Percentiles rank a stretch among this genome's conserved stretches.
phyloP scores from a whole-genome alignment of 257 asterid species.

The Lycium barbarum region DNA sequence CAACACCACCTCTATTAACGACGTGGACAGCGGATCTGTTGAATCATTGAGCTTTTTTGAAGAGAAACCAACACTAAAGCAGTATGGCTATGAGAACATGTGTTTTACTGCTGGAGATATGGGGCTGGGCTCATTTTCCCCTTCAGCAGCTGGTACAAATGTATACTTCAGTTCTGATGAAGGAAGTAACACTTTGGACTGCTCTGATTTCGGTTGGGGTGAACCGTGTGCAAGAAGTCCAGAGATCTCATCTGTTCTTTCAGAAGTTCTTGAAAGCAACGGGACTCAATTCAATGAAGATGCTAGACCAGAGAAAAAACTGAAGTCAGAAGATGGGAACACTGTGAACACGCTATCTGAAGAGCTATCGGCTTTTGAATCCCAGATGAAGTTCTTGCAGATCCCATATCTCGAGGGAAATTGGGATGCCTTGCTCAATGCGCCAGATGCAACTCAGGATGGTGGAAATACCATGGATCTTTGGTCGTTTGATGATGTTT shows the following conservation, averaged over 20 bases:
- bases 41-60: conserved; percentile 54
- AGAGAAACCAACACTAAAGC: conserved; percentile 69
- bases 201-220: conserved; percentile 82
- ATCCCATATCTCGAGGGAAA: conserved; percentile 66
- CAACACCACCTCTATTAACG: conserved; percentile 17
- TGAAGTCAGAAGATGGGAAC: conserved; percentile 46
- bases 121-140: conserved; percentile 48
- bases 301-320: conserved; percentile 59
- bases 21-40: conserved; percentile 35
- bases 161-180: conserved; percentile 76
- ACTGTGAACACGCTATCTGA: conserved; percentile 47
- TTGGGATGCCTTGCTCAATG: conserved; percentile 80
- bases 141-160: conserved; percentile 51
- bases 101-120: conserved; percentile 47
- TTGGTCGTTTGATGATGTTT: conserved; percentile 75
- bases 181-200: conserved; percentile 81
- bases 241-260: conserved; percentile 75
- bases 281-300: conserved; percentile 53
- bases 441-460: conserved; percentile 53
- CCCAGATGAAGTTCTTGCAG: conserved; percentile 76
- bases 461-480: conserved; percentile 68
- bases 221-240: conserved; percentile 69
- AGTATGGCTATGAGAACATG: conserved; percentile 40
- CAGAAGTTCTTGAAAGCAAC: conserved; percentile 60
- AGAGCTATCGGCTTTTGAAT: conserved; percentile 56